These are phyloP conservation scores for Phialocephala subalpina DNA, from an alignment of 2,329 filamentous ascomycete genomes.

Conservation along the genomic window DNA sequence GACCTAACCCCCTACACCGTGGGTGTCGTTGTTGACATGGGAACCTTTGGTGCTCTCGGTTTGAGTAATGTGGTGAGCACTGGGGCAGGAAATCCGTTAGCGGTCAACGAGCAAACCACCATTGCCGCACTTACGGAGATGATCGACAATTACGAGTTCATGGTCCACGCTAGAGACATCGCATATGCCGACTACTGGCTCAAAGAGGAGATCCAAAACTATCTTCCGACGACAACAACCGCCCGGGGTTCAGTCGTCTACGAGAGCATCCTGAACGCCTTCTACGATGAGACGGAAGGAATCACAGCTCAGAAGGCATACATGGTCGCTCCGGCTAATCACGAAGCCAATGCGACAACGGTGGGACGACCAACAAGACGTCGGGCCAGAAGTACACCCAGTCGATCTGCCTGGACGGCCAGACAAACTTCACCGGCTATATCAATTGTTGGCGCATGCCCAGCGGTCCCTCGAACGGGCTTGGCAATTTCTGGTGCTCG, in stretches of 20 bases:
- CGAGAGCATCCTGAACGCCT: conserved; percentile 62
- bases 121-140: conserved; percentile 60
- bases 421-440: conserved; percentile 68
- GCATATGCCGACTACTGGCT: conserved; percentile 57
- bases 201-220: conserved; percentile 53
- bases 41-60: conserved; percentile 60
- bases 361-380: conserved; percentile 10
- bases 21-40: conserved; percentile 61
- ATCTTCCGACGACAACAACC: conserved; percentile 43
- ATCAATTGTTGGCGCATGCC: conserved; percentile 57
- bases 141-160: conserved; percentile 59
- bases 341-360: conserved; percentile 63
- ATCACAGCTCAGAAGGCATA: conserved; percentile 62
- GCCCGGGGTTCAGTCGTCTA: conserved; percentile 58
- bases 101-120: conserved; percentile 63
- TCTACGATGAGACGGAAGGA: conserved; percentile 62
- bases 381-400: conserved; percentile 42
- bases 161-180: conserved; percentile 52
- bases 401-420: conserved; percentile 55
- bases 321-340: conserved; percentile 65
- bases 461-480: conserved; percentile 33
- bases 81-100: conserved; percentile 55
- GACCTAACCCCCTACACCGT: conserved; percentile 62
- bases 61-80: conserved; percentile 52
- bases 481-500: conserved; percentile 61